Conservation (phyloP, 2,329 filamentous ascomycete species). For the Cercospora canescens region DNA sequence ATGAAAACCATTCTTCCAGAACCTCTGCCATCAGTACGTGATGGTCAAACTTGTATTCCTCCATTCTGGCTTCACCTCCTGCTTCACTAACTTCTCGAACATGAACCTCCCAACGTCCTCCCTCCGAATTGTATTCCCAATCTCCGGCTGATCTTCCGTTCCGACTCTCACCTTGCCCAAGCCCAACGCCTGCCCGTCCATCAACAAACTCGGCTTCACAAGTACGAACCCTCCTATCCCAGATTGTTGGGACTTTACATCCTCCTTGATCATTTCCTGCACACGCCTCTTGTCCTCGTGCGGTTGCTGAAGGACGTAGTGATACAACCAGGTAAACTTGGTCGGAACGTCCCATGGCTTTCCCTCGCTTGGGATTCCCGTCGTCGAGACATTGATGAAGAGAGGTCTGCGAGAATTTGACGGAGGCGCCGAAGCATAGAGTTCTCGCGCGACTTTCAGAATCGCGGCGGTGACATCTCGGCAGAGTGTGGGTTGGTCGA, state of each 20-base stretch:
- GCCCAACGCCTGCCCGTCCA: slow-evolving; percentile 33
- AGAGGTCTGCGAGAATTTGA: slow-evolving; percentile 28
- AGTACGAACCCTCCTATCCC: slow-evolving; percentile 35
- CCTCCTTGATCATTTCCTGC: slow-evolving; percentile 35
- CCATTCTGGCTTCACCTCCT: slow-evolving; percentile 30
- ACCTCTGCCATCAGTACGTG: slow-evolving; percentile 32
- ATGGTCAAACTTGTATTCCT: slow-evolving; percentile 37
- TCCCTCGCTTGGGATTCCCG: slow-evolving; percentile 34
- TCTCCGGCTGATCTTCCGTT: slow-evolving; percentile 33
- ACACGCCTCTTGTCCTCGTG: slow-evolving; percentile 44
- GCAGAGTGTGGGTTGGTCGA: slow-evolving; percentile 40
- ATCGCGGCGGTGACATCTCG: slow-evolving; percentile 34
- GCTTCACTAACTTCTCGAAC: slow-evolving; percentile 37
- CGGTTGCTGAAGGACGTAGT: slow-evolving; percentile 35
- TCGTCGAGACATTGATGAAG: slow-evolving; percentile 40
- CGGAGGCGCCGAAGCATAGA: slow-evolving; percentile 4
- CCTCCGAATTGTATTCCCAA: slow-evolving; percentile 42
- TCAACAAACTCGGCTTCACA: slow-evolving; percentile 41
- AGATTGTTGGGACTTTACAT: slow-evolving; percentile 23
- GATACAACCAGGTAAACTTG: slow-evolving; percentile 37
- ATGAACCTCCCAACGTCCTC: slow-evolving; percentile 44
- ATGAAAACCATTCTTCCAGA: background rate
- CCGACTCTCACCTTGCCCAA: slow-evolving; percentile 36
- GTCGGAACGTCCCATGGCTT: slow-evolving; percentile 40
- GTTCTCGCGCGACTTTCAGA: slow-evolving; percentile 33